Evolutionary conservation across 352 stramenopile genomes (phyloP), one percentile per base, ranked within the genome.

Genomic region (Globisporangium paddicum): DNA sequence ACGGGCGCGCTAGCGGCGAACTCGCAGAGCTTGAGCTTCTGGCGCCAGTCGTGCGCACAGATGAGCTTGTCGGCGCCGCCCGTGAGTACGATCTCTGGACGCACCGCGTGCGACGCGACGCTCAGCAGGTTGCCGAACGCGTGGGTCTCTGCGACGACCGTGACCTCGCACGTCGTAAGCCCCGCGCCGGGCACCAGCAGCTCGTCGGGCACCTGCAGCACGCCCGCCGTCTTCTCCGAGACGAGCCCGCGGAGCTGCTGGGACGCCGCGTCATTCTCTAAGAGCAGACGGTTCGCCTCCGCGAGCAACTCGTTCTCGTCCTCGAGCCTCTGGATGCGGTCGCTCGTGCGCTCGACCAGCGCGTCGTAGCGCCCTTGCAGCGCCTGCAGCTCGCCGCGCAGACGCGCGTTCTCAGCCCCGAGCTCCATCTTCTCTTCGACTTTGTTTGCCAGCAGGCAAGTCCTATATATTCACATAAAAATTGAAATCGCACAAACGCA

Each of bases 11-110:
- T 77, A 1, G 62, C 72, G 11, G 60, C 38, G 4, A 72, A 66
- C 8, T 30, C 51, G 32, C 67, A 76, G 30, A 95, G 66, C 63
- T 78, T 82, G 40, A 51, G 64, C 16, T 71, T 62, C 5, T 58
- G 70, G 47, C 59, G 65, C 77, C 79, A 95, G 68, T 95, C 68
- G 69, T 90, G 79, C 32, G 82, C 74, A 28, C 74, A 75, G 25
- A 92, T 68, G 59, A 67, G 67, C 63, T 91, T 93, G 72, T 95
- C 85, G 19, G 84, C 85, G 46, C 82, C 82, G 5, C 85, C 85
- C 1, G 79, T 82, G 37, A 87, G 62, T 23, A 86, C 71, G 32
- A 93, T 55, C 28, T 72, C 60, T 4, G 64, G 59, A 0, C 67
- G 73, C 21, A 55, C 62, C 9, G 64, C 55, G 21, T 86, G 79